Evolutionary conservation across 176 grass and related monocot genomes (phyloP).

Genomic region (Eleusine coracana): DNA sequence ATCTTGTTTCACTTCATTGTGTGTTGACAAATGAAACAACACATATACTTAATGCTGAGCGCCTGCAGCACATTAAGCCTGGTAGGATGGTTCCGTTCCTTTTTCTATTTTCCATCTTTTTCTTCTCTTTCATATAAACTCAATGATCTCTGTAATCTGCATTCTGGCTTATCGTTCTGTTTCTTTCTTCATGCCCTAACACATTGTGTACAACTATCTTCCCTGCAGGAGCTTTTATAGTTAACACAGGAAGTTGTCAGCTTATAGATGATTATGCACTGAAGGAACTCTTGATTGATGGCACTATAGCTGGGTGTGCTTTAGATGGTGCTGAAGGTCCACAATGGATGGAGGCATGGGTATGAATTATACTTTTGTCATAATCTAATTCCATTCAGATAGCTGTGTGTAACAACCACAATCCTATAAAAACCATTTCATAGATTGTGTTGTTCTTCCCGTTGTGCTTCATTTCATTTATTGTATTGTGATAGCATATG

Average conservation of each 20-base stretch:
- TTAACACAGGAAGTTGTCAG: slow-evolving; percentile 93
- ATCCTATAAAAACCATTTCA: slow-evolving; percentile 5
- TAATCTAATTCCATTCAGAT: slow-evolving; percentile 27
- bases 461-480: neutral
- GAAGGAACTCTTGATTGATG: slow-evolving; percentile 92
- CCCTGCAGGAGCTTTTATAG: slow-evolving; percentile 84
- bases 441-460: slow-evolving; percentile 21
- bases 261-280: slow-evolving; percentile 94
- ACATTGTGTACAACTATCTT: slow-evolving; percentile 12
- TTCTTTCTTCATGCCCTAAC: slow-evolving; percentile 23
- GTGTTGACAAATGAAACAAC: slow-evolving; percentile 74
- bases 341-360: slow-evolving; percentile 99
- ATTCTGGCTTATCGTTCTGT: neutral
- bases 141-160: neutral
- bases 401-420: neutral
- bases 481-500: neutral
- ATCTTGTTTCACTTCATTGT: slow-evolving; percentile 94
- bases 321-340: slow-evolving; percentile 94
- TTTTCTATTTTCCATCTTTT: slow-evolving; percentile 5
- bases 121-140: neutral
- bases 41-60: slow-evolving; percentile 77
- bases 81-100: slow-evolving; percentile 51
- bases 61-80: slow-evolving; percentile 87
- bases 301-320: slow-evolving; percentile 89
- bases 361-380: slow-evolving; percentile 54